Conservation (phyloP, 2,329 filamentous ascomycete species). For the Mycosphaerella sp. region DNA sequence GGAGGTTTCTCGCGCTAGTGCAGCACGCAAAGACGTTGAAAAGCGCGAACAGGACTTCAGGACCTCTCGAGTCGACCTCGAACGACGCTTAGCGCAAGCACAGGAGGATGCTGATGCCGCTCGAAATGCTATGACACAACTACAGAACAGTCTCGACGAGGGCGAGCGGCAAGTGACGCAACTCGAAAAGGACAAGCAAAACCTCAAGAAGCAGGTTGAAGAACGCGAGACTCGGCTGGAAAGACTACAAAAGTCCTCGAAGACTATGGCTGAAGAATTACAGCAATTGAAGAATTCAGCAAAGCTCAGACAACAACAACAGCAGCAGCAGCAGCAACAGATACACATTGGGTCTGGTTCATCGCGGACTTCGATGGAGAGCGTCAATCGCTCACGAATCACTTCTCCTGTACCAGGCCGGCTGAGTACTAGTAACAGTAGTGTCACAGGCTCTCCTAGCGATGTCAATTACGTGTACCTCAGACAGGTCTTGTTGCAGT, state of each 20-base stretch:
- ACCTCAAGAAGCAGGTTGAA: constrained; percentile 16
- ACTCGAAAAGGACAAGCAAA: constrained; percentile 73
- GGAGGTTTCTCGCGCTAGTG: constrained; percentile 61
- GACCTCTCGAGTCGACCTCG: constrained; percentile 66
- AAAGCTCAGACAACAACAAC: constrained; percentile 10
- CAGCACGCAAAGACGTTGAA: constrained; percentile 74
- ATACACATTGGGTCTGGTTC: constrained; percentile 46
- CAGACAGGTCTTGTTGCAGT: constrained; percentile 75
- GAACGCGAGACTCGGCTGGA: constrained; percentile 21
- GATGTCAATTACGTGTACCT: constrained; percentile 61
- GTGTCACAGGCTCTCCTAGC: neutral
- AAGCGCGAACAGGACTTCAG: constrained; percentile 68
- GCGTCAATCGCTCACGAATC: constrained; percentile 32
- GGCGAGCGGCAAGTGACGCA: constrained; percentile 78
- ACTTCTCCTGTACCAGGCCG: constrained; percentile 40
- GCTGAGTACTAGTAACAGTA: constrained; percentile 15
- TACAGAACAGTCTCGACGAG: constrained; percentile 76
- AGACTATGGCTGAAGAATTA: constrained; percentile 55
- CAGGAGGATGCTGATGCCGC: constrained; percentile 69
- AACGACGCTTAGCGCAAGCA: constrained; percentile 62
- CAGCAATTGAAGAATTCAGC: constrained; percentile 43
- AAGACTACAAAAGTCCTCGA: constrained; percentile 55
- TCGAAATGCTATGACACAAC: constrained; percentile 66
- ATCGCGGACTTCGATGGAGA: constrained; percentile 55
- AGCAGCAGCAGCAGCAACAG: constrained; percentile 3